Evolutionary conservation across 116 monocot genomes (phyloP), one percentile per base, ranked within the genome.

Genomic region (Phalaenopsis hybrid): DNA sequence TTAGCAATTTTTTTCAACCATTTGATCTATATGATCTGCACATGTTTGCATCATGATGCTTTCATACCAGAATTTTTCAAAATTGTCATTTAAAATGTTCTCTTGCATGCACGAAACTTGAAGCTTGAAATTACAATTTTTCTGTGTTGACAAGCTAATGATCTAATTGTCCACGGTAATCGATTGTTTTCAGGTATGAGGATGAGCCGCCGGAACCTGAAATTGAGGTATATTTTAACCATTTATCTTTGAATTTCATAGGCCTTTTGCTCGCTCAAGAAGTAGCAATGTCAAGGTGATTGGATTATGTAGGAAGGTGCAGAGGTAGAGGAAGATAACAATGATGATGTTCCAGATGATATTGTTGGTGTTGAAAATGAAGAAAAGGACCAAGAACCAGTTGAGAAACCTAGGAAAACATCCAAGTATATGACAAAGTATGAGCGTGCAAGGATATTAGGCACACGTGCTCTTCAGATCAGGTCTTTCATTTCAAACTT

Each of bases 401-500:
- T 67, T 57, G 86, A 86, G 75, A 87, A 83, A 1, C 81, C 87
- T 43, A 83, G 99, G 76, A 99, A 93, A 87, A 99, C 95, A 33
- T 88, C 99, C 50, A 99, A 99, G 79, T 99, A 87, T 79, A 99
- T 95, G 99, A 99, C 95, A 18, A 99, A 99, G 83, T 99, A 99
- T 84, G 99, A 99, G 78, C 88, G 94, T 67, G 99, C 99, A 18
- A 92, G 95, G 83, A 99, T 99, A 52, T 85, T 99, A 81, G 99
- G 99, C 23, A 95, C 95, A 33, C 95, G 99, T 78, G 99, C 99
- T n/a, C 87, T 99, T 44, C 99, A 95, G 82, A 99, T 95, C 48
- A 99, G 99, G 99, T 95, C 28, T 77, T 77, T 28, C 23, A 52
- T 11, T 13, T 77, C 52, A 51, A 37, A 51, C 77, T 43, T 78